Evolutionary conservation across 2,329 filamentous ascomycete genomes (phyloP).

Genomic region (Calcarisporium arbuscula): DNA sequence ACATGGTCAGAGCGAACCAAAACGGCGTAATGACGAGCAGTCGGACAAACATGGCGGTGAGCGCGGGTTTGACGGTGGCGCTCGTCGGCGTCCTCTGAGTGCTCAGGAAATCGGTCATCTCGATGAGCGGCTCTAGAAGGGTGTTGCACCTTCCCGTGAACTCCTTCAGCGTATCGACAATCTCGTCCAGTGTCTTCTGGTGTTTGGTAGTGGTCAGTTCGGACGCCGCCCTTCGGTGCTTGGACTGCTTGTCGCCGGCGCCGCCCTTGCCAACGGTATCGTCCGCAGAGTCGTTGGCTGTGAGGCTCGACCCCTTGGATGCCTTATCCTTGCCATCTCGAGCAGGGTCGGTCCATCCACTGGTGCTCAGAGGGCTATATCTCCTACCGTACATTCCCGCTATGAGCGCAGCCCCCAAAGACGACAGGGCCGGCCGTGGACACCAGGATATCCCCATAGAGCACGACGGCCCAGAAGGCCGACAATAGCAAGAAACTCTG

Average conservation of each 20-base stretch:
- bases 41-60: constrained; percentile 84
- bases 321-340: constrained; percentile 23
- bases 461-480: constrained; percentile 75
- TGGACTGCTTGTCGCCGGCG: constrained; percentile 20
- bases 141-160: constrained; percentile 91
- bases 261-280: constrained; percentile 15
- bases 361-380: constrained; percentile 86
- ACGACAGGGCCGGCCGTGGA: constrained; percentile 78
- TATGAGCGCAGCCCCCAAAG: constrained; percentile 71
- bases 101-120: constrained; percentile 87
- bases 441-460: constrained; percentile 83
- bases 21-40: constrained; percentile 82
- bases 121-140: constrained; percentile 79
- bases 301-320: constrained; percentile 11
- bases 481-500: constrained; percentile 89
- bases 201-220: constrained; percentile 65
- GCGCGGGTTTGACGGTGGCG: constrained; percentile 81
- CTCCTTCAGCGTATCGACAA: constrained; percentile 85
- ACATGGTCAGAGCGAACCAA: constrained; percentile 78
- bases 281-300: constrained; percentile 18
- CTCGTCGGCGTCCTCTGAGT: constrained; percentile 86
- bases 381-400: constrained; percentile 86
- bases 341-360: constrained; percentile 57
- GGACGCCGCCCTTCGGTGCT: constrained; percentile 40
- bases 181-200: constrained; percentile 94